Conservation (phyloP, 2,329 filamentous ascomycete genomes). For the Rhinocladiella mackenziei region DNA sequence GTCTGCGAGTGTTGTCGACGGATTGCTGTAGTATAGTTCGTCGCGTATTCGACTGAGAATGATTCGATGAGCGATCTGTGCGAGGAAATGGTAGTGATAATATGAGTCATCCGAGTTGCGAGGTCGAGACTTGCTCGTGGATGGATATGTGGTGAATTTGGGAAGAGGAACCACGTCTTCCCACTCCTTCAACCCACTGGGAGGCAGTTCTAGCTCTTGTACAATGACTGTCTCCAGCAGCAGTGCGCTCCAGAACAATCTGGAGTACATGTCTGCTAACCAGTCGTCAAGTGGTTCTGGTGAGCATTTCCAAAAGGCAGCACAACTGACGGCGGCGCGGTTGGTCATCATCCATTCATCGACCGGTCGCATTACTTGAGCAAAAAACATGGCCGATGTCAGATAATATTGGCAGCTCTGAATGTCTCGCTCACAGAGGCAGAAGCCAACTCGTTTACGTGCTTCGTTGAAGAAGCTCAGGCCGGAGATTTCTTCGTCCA, state of each 20-base stretch:
- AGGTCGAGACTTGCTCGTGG: conserved; percentile 34
- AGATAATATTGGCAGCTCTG: conserved; percentile 53
- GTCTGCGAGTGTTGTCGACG: conserved; percentile 44
- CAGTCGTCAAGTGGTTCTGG: conserved; percentile 47
- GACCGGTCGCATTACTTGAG: conserved; percentile 50
- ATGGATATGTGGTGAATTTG: conserved; percentile 48
- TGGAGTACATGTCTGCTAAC: conserved; percentile 55
- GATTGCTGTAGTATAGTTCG: conserved; percentile 47
- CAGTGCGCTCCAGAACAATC: conserved; percentile 54
- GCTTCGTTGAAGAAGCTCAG: conserved; percentile 54
- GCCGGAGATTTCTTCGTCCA: conserved; percentile 48
- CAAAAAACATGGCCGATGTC: conserved; percentile 51
- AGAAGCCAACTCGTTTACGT: conserved; percentile 49
- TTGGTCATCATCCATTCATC: conserved; percentile 54
- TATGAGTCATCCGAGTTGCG: conserved; percentile 50
- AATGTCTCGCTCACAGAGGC: conserved; percentile 49
- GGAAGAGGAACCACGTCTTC: conserved; percentile 53
- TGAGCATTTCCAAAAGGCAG: conserved; percentile 35
- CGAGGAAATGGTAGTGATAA: conserved; percentile 56
- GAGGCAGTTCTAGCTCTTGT: conserved; percentile 52
- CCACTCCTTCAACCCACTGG: conserved; percentile 49
- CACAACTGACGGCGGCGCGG: conserved; percentile 50
- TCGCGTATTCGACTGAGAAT: conserved; percentile 49
- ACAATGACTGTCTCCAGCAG: conserved; percentile 56
- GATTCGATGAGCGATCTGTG: conserved; percentile 54